Evolutionary conservation across 2,329 filamentous ascomycete genomes (phyloP), one percentile per base, ranked within the genome.

Genomic region (Fusarium abutilonis): DNA sequence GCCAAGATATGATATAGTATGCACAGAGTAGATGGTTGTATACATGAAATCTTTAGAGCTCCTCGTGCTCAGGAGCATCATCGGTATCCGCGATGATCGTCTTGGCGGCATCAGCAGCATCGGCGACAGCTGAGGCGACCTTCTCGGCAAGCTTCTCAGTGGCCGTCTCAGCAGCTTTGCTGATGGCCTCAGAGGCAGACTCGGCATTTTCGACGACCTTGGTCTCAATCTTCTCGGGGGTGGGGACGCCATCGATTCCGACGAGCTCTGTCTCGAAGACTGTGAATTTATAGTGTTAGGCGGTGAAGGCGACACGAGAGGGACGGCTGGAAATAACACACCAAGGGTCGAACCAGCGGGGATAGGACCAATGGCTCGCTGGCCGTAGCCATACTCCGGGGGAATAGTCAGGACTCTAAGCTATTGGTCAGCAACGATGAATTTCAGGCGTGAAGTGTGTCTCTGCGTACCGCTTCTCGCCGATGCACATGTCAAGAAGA

Each of bases 191-290:
- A 17, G 63, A 58, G 29, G 61, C 66, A 32, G 53, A 57, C 43
- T 75, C 68, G 26, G 67, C 70, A 35, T 70, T 61, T 39, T 67
- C 65, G 15, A 57, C 66, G 21, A 64, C 49, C 60, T 72, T 71
- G 52, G 50, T 50, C 58, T 72, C 65, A 43, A 71, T 71, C 67
- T 79, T 79, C 53, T 76, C 77, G 44, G 76, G 73, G 15, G 70
- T 73, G 11, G 75, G 74, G 26, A 94, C 90, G 28, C 93, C 93
- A 14, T 88, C 82, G 72, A 98, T 97, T 52, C 85, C 89, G 70
- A 97, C 82, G 66, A 98, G 81, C 79, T 97, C 92, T 41, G 93
- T 97, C 81, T 96, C 92, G 74, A 98, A 97, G 49, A 98, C 87
- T 90, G 70, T 41, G 48, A 39, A 26, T 65, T 42, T 45, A 36